Conservation (phyloP, 2,329 filamentous ascomycete species). For the Cryphonectria naterciae region DNA sequence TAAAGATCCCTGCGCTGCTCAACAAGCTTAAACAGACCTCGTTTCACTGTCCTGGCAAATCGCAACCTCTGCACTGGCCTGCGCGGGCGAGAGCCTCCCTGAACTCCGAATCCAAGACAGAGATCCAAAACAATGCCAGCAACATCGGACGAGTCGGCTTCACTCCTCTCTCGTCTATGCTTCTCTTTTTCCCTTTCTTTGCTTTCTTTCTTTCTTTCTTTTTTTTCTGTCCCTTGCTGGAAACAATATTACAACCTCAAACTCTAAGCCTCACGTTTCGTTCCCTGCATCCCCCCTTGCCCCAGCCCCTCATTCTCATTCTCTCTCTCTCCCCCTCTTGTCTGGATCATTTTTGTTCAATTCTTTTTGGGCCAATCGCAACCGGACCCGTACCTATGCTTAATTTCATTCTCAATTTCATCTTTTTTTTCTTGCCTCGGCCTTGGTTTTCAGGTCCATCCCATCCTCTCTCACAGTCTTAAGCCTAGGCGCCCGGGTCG, state of each 20-base stretch:
- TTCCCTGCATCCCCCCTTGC: neutral
- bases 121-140: conserved; percentile 15
- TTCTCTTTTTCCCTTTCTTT: neutral
- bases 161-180: neutral
- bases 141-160: conserved; percentile 12
- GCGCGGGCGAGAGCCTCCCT: neutral
- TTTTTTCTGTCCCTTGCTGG: neutral
- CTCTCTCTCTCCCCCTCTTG: neutral
- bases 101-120: conserved; percentile 1
- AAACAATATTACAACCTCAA: neutral
- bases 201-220: neutral
- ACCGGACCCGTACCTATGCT: neutral
- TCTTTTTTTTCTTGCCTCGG: neutral
- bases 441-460: conserved; percentile 9
- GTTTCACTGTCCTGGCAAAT: conserved; percentile 26
- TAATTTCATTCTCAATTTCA: neutral
- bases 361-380: neutral
- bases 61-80: conserved; percentile 21
- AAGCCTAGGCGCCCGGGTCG: conserved; percentile 14
- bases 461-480: conserved; percentile 4
- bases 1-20: conserved; percentile 23
- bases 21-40: conserved; percentile 29
- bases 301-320: no score
- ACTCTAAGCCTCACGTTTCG: conserved; percentile 17
- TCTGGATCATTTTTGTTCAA: neutral